Base-by-base conservation (phyloP, 768 basidiomycete species). In the Hygrophorus pudorinus region DNA sequence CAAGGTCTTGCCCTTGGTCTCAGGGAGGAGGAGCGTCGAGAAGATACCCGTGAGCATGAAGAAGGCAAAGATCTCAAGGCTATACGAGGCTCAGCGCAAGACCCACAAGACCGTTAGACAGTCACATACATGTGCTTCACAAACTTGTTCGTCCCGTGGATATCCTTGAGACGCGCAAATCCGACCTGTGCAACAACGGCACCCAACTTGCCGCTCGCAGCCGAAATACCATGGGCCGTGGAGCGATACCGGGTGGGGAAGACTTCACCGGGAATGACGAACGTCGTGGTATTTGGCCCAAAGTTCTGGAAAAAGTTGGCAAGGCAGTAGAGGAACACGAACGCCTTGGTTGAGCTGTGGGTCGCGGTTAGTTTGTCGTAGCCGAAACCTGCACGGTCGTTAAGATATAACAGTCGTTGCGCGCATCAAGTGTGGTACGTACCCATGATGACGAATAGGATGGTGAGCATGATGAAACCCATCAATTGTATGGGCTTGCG, bases 221-320 rank as follows among this genome's bases (percentile, higher is more conserved):
- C 88, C 10, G 81, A 80, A 53, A 91, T 84, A 61, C 88, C 88
- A 54, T 89, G 84, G 9, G 75, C 82, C 4, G 86, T 88, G 5
- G 85, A 86, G 49, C 89, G 79, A 60, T 90, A 89, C 38, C 89
- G 84, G 1, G 88, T 92, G 1, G 88, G 88, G 76, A 88, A 91
- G 18, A 68, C 73, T 58, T 92, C 89, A 50, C 84, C 85, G 0
- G 88, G 86, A 3, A 89, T 65, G 44, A 89, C 47, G 60, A 91
- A 90, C 0, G 86, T 88, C 0, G 85, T 89, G 0, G 73, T 74
- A 53, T 88, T 86, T 8, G 81, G 84, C 1, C 85, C 87, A 49
- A 88, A 90, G 64, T 90, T 90, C 66, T 86, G 82, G 81, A 89
- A 87, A 67, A 88, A 88, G 59, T 85, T 83, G 53, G 85, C 75